Conservation (phyloP, 768 basidiomycete species). For the Suillus ampliporus region DNA sequence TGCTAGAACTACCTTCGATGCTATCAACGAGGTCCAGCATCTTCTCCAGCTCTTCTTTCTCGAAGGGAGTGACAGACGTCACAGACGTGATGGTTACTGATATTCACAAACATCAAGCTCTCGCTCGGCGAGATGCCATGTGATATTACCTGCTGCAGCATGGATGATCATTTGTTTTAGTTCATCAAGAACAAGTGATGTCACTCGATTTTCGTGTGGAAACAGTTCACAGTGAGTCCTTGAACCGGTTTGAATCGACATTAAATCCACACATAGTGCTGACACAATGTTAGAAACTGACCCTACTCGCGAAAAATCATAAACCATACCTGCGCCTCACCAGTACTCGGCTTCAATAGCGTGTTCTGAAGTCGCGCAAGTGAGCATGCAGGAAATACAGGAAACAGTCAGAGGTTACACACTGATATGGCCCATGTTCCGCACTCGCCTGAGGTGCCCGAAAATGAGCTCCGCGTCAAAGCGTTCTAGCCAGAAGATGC, state of each 20-base stretch:
- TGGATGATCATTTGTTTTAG: constrained; percentile 6
- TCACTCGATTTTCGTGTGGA: constrained; percentile 4
- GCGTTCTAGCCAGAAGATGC: constrained; percentile 53
- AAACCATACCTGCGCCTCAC: constrained; percentile 15
- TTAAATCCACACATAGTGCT: background rate
- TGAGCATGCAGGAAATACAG: background rate
- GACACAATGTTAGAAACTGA: background rate
- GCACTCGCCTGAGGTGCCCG: constrained; percentile 43
- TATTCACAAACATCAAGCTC: background rate
- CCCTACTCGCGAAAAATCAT: background rate
- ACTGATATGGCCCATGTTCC: constrained; percentile 47
- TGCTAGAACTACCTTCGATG: constrained; percentile 37
- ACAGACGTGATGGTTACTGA: constrained; percentile 43
- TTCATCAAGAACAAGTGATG: background rate
- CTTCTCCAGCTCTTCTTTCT: constrained; percentile 40
- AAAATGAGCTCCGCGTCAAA: constrained; percentile 40
- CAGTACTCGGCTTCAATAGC: constrained; percentile 29
- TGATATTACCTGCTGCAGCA: constrained; percentile 23
- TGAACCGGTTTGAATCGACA: background rate
- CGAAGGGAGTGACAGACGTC: constrained; percentile 45
- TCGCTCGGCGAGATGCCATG: constrained; percentile 5
- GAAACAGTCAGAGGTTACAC: constrained; percentile 16
- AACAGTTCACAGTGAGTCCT: constrained; percentile 10
- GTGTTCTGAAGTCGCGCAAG: constrained; percentile 19
- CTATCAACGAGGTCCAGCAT: constrained; percentile 38